Percentiles rank a stretch among this genome's conserved stretches.
These are phyloP conservation scores for Forsythia suspensa DNA, from an alignment of 257 asterid genomes.

Conservation along the genomic window DNA sequence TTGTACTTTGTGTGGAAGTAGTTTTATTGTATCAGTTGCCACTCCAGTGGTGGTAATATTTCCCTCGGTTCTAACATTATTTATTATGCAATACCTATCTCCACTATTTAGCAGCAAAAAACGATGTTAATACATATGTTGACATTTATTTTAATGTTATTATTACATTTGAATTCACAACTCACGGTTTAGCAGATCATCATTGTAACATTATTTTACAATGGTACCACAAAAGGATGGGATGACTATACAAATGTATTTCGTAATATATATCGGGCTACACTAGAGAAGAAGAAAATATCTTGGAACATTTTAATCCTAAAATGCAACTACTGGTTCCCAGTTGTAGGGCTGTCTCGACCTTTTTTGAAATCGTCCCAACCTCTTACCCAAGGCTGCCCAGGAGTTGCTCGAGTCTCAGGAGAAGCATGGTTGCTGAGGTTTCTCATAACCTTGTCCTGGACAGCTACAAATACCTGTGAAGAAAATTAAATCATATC, in stretches of 20 bases:
- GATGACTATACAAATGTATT: background rate
- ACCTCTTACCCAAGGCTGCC: constrained; percentile 92
- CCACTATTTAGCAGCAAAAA: too few species aligned
- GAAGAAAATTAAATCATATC: background rate
- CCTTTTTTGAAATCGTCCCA: constrained; percentile 93
- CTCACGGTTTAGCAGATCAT: background rate
- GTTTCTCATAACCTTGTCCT: constrained; percentile 60
- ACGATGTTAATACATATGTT: too few species aligned
- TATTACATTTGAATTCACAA: too few species aligned
- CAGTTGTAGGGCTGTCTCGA: constrained; percentile 64
- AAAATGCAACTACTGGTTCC: constrained; percentile 61
- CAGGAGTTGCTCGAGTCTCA: constrained; percentile 74
- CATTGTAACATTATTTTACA: constrained; percentile 7
- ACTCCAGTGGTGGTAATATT: too few species aligned
- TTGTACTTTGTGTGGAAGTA: too few species aligned
- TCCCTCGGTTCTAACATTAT: too few species aligned
- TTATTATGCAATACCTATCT: too few species aligned
- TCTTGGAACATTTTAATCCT: background rate
- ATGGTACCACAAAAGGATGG: background rate
- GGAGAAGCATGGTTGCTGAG: constrained; percentile 70
- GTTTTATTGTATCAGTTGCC: too few species aligned
- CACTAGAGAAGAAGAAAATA: background rate
- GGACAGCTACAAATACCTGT: constrained; percentile 69
- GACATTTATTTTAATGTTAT: too few species aligned
- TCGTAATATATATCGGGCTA: background rate